These are phyloP conservation scores for Penicillium antarcticum DNA, from an alignment of 495 filamentous ascomycete genomes.

Conservation along the genomic window DNA sequence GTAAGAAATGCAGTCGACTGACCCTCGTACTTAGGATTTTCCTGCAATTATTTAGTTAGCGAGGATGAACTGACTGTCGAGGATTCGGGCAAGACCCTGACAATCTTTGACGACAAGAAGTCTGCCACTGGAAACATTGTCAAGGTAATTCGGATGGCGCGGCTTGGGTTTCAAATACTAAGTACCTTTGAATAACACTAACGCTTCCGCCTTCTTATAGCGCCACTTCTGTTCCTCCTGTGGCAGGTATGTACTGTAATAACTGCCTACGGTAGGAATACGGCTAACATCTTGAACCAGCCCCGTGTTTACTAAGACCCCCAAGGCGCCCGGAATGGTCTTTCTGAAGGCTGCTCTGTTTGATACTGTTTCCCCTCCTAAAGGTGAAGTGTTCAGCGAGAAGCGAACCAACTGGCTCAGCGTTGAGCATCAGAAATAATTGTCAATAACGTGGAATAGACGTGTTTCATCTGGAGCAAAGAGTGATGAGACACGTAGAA, in stretches of 20 bases:
- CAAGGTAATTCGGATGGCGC: conserved; percentile 2
- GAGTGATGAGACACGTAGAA: too few relatives aligned
- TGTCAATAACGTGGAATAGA: too few relatives aligned
- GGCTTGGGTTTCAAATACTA: too few relatives aligned
- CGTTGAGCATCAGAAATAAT: neutral
- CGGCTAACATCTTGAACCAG: neutral
- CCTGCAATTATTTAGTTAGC: conserved; percentile 22
- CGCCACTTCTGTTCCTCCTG: conserved; percentile 29
- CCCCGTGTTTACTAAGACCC: conserved; percentile 14
- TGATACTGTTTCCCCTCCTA: conserved; percentile 13
- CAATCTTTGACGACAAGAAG: conserved; percentile 16
- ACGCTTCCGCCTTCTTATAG: conserved; percentile 1
- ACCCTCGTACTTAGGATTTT: conserved; percentile 15
- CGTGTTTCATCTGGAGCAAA: too few relatives aligned
- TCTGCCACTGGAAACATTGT: conserved; percentile 13
- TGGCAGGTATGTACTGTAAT: conserved; percentile 22
- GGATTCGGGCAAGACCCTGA: conserved; percentile 11
- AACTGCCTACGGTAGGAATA: neutral
- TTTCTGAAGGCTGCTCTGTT: conserved; percentile 29
- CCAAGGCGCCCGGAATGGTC: conserved; percentile 15
- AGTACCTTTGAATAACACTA: conserved; percentile 2
- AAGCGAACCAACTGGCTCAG: conserved; percentile 9
- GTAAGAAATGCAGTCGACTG: neutral
- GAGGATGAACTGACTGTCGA: conserved; percentile 18
- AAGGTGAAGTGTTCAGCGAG: conserved; percentile 14